Base-by-base conservation (phyloP, 139 green algal genomes). In the Tetraselmis chui region DNA sequence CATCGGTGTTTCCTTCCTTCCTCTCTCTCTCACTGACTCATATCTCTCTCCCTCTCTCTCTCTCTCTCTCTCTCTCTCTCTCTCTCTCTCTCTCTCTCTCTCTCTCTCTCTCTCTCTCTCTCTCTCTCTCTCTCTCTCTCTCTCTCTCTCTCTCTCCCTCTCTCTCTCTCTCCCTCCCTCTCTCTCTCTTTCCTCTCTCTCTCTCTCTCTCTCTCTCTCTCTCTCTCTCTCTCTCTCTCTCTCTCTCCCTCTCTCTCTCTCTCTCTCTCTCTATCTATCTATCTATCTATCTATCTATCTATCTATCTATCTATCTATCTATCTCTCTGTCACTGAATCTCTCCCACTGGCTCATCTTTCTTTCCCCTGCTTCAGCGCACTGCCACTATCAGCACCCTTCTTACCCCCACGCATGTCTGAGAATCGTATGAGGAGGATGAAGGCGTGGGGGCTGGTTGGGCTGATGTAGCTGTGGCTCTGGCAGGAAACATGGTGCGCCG, bases 401-500 rank as follows among this genome's bases (percentile, higher is more conserved):
- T n/a, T n/a, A n/a, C n/a, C n/a, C n/a, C n/a, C n/a, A n/a, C n/a
- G n/a, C n/a, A n/a, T n/a, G 27, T 29, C 27, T 76, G 23, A 58
- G 79, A 28, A 32, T 18, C 22, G 28, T 22, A 76, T 77, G 32
- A 31, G 23, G 25, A 1, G 29, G 29, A 30, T 1, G 29, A 23
- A 32, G 26, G 1, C 2, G 29, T 79, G 77, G 29, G 58, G 26
- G 26, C 25, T n/a, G 31, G 28, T 1, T 27, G 0, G 84, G 84
- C 90, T 97, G 96, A 98, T 89, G 89, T 98, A 75, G 90, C 92
- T 0, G 93, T 98, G 11, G 45, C 45, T 67, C 45, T 25, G 11
- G 11, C 45, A 67, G 96, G 96, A 83, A 99, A 99, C 88, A 93
- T 98, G 1, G 92, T 96, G 28, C 88, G 94, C 26, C 89, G 96